Conservation (phyloP, 2,329 filamentous ascomycete genomes). For the Verticillium albo-atrum region DNA sequence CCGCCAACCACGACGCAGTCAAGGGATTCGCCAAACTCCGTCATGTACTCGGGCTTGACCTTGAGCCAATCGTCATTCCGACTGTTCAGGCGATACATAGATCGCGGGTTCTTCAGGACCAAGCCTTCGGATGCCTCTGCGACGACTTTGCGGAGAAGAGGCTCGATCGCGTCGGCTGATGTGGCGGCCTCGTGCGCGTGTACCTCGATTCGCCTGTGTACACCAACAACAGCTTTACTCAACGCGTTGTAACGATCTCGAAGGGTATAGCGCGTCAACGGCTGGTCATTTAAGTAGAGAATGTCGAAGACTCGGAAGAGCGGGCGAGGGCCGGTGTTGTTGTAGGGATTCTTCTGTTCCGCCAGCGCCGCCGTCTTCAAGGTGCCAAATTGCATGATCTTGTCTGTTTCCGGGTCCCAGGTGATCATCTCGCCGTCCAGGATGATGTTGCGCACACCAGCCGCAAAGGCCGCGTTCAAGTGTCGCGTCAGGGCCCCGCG, state of each 20-base stretch:
- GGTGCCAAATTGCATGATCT: slow-evolving; percentile 84
- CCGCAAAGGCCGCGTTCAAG: slow-evolving; percentile 70
- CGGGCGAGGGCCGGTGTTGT: slow-evolving; percentile 62
- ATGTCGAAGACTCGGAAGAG: slow-evolving; percentile 89
- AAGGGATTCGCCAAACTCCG: slow-evolving; percentile 87
- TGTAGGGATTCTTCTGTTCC: slow-evolving; percentile 69
- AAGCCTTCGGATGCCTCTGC: slow-evolving; percentile 85
- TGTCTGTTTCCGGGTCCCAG: slow-evolving; percentile 84
- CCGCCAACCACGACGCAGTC: slow-evolving; percentile 88
- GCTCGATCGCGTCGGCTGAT: slow-evolving; percentile 70
- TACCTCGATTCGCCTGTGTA: slow-evolving; percentile 76
- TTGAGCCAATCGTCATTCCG: slow-evolving; percentile 98
- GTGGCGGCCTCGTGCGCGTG: slow-evolving; percentile 67
- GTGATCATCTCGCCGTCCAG: slow-evolving; percentile 98
- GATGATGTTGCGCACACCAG: slow-evolving; percentile 79
- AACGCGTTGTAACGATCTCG: slow-evolving; percentile 75
- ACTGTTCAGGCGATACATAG: slow-evolving; percentile 80
- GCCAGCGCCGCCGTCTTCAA: slow-evolving; percentile 85
- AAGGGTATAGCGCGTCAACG: slow-evolving; percentile 77
- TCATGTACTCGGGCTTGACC: slow-evolving; percentile 98
- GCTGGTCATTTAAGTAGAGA: slow-evolving; percentile 76
- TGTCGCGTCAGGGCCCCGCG: slow-evolving; percentile 76
- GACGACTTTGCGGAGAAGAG: slow-evolving; percentile 74
- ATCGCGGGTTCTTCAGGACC: slow-evolving; percentile 89
- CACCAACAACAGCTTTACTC: slow-evolving; percentile 62